Evolutionary conservation across 2,329 filamentous ascomycete genomes (phyloP).

Genomic region (Blastomyces gilchristii): DNA sequence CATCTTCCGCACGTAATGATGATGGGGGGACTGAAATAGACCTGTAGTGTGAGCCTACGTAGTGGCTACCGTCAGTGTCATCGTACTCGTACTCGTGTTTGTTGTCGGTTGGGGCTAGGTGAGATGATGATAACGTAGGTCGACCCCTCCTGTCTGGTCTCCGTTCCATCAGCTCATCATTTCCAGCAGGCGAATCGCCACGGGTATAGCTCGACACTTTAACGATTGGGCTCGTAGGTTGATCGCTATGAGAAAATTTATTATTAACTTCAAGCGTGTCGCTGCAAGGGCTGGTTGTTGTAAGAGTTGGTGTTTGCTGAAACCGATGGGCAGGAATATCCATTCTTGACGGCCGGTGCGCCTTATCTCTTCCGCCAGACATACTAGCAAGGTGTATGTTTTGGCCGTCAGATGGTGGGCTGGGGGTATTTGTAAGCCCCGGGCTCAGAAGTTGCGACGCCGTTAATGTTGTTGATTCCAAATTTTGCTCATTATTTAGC

Average conservation of each 20-base stretch:
- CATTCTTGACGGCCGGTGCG: constrained; percentile 11
- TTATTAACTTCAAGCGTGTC: constrained; percentile 20
- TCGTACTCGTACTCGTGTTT: constrained; percentile 22
- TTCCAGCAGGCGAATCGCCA: constrained; percentile 35
- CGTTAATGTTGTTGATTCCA: constrained; percentile 11
- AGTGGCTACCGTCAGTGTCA: constrained; percentile 17
- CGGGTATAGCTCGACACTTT: constrained; percentile 35
- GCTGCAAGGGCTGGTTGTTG: constrained; percentile 19
- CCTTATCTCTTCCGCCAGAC: constrained; percentile 1
- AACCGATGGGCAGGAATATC: constrained; percentile 14
- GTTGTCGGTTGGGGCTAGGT: constrained; percentile 27
- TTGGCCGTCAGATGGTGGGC: constrained; percentile 21
- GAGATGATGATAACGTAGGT: constrained; percentile 26
- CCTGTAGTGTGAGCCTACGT: constrained; percentile 13
- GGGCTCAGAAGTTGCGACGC: constrained; percentile 27
- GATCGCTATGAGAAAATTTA: constrained; percentile 17
- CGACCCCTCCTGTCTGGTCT: constrained; percentile 22
- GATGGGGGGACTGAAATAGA: constrained; percentile 13
- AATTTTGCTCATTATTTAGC: neutral
- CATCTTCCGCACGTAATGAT: constrained; percentile 33
- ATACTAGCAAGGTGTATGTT: constrained; percentile 8
- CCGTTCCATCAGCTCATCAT: constrained; percentile 16
- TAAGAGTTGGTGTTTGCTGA: constrained; percentile 19
- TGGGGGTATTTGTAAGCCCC: constrained; percentile 24
- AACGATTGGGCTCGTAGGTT: constrained; percentile 35